These are phyloP conservation scores for Phytophthora nicotianae DNA, from an alignment of 352 stramenopile genomes.

Conservation along the genomic window DNA sequence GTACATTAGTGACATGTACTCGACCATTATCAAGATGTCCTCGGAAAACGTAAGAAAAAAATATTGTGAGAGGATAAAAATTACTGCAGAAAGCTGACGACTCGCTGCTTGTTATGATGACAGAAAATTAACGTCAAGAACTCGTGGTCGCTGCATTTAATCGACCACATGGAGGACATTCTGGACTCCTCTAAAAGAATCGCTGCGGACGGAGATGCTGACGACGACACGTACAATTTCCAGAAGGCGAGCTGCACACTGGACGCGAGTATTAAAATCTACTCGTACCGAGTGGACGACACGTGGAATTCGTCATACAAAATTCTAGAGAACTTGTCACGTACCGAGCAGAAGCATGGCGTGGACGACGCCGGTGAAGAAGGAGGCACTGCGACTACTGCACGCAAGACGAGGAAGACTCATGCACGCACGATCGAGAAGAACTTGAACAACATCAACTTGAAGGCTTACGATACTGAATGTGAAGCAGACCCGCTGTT, in stretches of 20 bases:
- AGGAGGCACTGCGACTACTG: conserved; percentile 32
- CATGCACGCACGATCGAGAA: conserved; percentile 84
- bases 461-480: conserved; percentile 87
- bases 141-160: conserved; percentile 96
- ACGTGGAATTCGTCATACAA: conserved; percentile 97
- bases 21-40: conserved; percentile 92
- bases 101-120: conserved; percentile 7
- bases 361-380: conserved; percentile 30
- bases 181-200: conserved; percentile 64
- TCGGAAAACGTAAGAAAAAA: conserved; percentile 80
- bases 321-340: conserved; percentile 97
- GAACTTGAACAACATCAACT: conserved; percentile 88
- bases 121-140: conserved; percentile 98
- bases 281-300: conserved; percentile 98
- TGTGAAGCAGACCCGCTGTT: conserved; percentile 92
- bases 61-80: not conserved
- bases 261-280: conserved; percentile 99
- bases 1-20: conserved; percentile 93
- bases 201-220: conserved; percentile 37
- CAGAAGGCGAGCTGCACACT: conserved; percentile 97
- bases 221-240: conserved; percentile 93
- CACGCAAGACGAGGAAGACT: conserved; percentile 54
- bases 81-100: too few species aligned
- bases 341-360: conserved; percentile 70
- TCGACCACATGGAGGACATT: conserved; percentile 98